Conservation (phyloP, 2,329 filamentous ascomycete species). For the Trichophyton equinum region DNA sequence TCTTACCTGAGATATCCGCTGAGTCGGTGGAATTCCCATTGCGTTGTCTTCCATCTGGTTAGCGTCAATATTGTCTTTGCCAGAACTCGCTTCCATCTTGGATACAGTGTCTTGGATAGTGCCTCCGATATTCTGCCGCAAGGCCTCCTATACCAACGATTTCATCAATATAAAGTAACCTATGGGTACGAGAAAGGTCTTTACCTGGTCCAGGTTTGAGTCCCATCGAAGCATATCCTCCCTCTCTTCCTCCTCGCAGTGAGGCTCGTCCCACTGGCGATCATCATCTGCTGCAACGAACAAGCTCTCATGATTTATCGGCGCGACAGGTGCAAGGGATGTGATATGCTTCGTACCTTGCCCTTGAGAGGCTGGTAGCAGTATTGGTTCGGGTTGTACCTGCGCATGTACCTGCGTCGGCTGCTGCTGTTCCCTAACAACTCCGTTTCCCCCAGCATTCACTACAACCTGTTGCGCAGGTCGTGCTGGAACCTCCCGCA, state of each 20-base stretch:
- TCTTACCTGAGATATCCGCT: conserved; percentile 37
- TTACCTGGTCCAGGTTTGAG: conserved; percentile 40
- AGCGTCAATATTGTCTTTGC: not conserved
- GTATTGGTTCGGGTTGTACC: not conserved
- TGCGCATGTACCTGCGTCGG: not conserved
- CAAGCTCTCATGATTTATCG: conserved; percentile 35
- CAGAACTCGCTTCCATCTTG: conserved; percentile 2
- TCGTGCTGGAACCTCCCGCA: conserved; percentile 29
- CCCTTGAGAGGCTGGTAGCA: not conserved
- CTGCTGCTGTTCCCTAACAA: not conserved
- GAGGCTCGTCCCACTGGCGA: conserved; percentile 47
- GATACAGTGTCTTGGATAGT: conserved; percentile 26
- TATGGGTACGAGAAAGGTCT: conserved; percentile 8
- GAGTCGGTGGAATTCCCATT: conserved; percentile 32
- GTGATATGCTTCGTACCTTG: not conserved
- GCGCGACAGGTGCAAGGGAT: not conserved
- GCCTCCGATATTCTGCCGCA: conserved; percentile 19
- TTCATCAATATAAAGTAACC: not conserved
- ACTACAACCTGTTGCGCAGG: conserved; percentile 15
- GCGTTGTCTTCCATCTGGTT: not conserved
- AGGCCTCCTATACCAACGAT: conserved; percentile 18
- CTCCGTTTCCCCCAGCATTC: not conserved
- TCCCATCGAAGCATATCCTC: conserved; percentile 53
- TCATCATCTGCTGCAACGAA: conserved; percentile 51
- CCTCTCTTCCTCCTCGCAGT: conserved; percentile 38